Evolutionary conservation across 2,329 filamentous ascomycete species (phyloP).

Genomic region (Fusarium praegraminearum): DNA sequence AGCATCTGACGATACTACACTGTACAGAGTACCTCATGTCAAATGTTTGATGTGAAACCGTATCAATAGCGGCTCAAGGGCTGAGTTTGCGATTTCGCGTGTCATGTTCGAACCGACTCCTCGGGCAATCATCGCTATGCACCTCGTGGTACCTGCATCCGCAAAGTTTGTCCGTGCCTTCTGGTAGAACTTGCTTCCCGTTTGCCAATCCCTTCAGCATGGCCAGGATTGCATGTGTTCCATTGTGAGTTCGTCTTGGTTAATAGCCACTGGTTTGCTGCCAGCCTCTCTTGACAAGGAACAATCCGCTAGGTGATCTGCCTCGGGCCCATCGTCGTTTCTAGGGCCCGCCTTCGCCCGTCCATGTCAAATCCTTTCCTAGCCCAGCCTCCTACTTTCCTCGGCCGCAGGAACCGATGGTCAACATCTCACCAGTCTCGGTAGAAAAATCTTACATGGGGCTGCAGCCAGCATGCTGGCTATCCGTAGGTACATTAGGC

Average conservation of each 20-base stretch:
- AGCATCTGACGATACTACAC: not conserved
- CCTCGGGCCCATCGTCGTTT: conserved; percentile 15
- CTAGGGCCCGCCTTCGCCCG: conserved; percentile 7
- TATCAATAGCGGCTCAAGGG: conserved; percentile 13
- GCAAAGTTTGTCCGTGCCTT: conserved; percentile 9
- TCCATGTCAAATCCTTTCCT: conserved; percentile 10
- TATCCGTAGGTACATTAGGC: conserved; percentile 26
- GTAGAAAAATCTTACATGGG: conserved; percentile 51
- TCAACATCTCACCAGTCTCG: conserved; percentile 38
- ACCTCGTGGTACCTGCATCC: conserved; percentile 38
- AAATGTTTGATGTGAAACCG: conserved; percentile 24
- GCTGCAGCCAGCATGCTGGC: conserved; percentile 39
- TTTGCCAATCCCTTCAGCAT: conserved; percentile 1
- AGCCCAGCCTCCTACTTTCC: conserved; percentile 31
- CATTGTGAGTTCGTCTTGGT: conserved; percentile 8
- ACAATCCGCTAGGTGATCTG: conserved; percentile 22
- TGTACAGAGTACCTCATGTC: not conserved
- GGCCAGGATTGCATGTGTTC: conserved; percentile 11
- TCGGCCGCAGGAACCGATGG: conserved; percentile 34
- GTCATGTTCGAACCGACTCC: conserved; percentile 13
- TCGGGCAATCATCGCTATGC: conserved; percentile 15
- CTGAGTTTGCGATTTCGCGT: conserved; percentile 22
- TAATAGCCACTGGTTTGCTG: conserved; percentile 11
- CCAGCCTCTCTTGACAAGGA: conserved; percentile 36
- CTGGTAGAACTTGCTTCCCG: conserved; percentile 16